These are phyloP conservation scores for Diplogelasinospora grovesii DNA, from an alignment of 495 filamentous ascomycete genomes.

Conservation along the genomic window DNA sequence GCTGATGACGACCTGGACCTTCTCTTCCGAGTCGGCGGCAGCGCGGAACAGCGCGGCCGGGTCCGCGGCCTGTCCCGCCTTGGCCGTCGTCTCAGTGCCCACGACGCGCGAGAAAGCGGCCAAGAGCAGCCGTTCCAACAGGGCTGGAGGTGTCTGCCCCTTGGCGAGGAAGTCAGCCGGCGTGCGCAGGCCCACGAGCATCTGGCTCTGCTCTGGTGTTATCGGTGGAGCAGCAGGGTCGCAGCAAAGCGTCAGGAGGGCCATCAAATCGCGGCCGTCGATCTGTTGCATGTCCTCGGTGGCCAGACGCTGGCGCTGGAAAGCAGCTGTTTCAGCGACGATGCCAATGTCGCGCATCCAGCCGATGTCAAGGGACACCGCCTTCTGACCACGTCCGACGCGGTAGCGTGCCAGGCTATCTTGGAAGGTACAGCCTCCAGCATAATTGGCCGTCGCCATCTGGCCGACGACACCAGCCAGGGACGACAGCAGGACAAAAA, in stretches of 20 bases:
- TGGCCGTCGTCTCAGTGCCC: neutral
- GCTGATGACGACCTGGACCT: constrained; percentile 21
- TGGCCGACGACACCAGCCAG: constrained; percentile 47
- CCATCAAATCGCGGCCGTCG: constrained; percentile 25
- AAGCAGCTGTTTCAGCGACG: constrained; percentile 19
- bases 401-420: constrained; percentile 40
- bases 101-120: constrained; percentile 13
- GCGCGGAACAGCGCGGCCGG: constrained; percentile 14
- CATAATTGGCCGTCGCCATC: too few species aligned
- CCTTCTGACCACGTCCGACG: constrained; percentile 24
- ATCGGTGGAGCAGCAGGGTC: constrained; percentile 20
- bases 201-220: constrained; percentile 15
- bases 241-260: constrained; percentile 26
- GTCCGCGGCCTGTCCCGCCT: neutral
- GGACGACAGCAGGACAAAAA: constrained; percentile 56
- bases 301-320: constrained; percentile 16
- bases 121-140: constrained; percentile 21
- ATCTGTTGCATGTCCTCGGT: constrained; percentile 22
- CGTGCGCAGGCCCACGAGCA: constrained; percentile 18
- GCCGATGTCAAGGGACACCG: constrained; percentile 43
- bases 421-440: constrained; percentile 50
- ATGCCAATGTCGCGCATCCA: constrained; percentile 33
- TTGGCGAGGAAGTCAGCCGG: constrained; percentile 16
- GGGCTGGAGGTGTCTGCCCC: constrained; percentile 10
- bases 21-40: constrained; percentile 19